Evolutionary conservation across 83 land plant species (phyloP).

Genomic region (Thuja plicata): DNA sequence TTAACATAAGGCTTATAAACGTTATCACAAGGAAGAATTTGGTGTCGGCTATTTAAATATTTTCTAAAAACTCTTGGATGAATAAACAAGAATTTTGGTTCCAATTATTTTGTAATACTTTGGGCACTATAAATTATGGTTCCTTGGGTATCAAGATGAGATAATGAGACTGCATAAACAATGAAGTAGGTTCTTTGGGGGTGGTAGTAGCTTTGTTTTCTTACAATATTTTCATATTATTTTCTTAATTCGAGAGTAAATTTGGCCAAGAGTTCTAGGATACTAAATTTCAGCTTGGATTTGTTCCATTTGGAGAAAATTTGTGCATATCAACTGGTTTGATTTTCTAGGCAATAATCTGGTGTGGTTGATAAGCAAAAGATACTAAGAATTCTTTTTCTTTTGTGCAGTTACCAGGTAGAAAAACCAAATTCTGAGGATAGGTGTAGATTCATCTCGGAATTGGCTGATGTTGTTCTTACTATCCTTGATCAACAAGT

Average conservation of each 20-base stretch:
- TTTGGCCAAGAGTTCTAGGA: not conserved
- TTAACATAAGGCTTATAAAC: too few relatives aligned
- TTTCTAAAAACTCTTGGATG: not conserved
- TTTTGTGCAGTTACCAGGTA: constrained; percentile 68
- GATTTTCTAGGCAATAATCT: not conserved
- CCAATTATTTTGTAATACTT: not conserved
- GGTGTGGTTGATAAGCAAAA: not conserved
- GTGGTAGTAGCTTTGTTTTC: not conserved
- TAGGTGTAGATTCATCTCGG: constrained; percentile 60
- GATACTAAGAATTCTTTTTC: not conserved
- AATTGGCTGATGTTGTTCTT: constrained; percentile 56
- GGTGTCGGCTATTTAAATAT: too few relatives aligned
- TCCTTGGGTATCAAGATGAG: not conserved
- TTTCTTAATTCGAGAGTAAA: too few relatives aligned
- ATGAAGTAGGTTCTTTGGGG: not conserved
- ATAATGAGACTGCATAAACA: not conserved
- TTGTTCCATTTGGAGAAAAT: not conserved
- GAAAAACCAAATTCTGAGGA: constrained; percentile 65
- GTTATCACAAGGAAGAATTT: too few relatives aligned
- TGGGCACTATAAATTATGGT: not conserved
- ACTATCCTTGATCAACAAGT: constrained; percentile 41
- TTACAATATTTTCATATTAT: not conserved
- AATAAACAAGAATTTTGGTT: not conserved
- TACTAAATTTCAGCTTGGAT: not conserved
- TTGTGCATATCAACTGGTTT: not conserved